Base-by-base conservation (phyloP, 2,329 filamentous ascomycete species). In the Penicillium griseofulvum region DNA sequence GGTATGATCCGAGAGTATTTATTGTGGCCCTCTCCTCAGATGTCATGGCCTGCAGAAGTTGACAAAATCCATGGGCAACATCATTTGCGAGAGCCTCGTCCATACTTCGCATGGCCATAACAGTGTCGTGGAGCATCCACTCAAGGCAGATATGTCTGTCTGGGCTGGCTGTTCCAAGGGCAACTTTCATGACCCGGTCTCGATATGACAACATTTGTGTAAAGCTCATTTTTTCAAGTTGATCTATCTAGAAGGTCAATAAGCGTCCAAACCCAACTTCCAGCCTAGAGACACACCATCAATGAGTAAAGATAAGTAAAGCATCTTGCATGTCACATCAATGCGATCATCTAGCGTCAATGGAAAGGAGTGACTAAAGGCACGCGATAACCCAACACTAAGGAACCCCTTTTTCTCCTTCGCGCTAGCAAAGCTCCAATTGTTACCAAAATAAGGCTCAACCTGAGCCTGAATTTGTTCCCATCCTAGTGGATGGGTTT, bases 161-260 rank as follows among this genome's bases (percentile, higher is more conserved):
- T 1, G 60, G 58, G 5, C 28, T 47, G 11, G 22, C 14, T 43
- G 49, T 24, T 7, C 56, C 55, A 7, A 38, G 43, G 1, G 54
- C 54, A 42, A 64, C 53, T 3, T 48, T 26, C 24, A 59, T 58
- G 11, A 56, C 22, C 16, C 54, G 54, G 10, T 62, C 48, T 16
- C 56, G 50, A 31, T 61, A 63, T 0, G 55, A 57, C 14, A 59
- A 19, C 54, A 64, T 55, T 29, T 59, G 54, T 16, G 49, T 26
- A 22, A 56, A 36, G n/a, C 49, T 54, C 61, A 64, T 61, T 42
- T 59, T 63, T 12, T 62, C 60, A 36, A 64, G 43, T 46, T 64
- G 60, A 22, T 64, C 60, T 63, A 39, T 22, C 17, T 41, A 10
- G 2, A 9, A 12, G 2, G 37, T 62, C 24, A 61, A 45, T 22